phyloP scores from a whole-genome alignment of 2,329 filamentous ascomycete genomes.

The Paraphoma sp. region DNA sequence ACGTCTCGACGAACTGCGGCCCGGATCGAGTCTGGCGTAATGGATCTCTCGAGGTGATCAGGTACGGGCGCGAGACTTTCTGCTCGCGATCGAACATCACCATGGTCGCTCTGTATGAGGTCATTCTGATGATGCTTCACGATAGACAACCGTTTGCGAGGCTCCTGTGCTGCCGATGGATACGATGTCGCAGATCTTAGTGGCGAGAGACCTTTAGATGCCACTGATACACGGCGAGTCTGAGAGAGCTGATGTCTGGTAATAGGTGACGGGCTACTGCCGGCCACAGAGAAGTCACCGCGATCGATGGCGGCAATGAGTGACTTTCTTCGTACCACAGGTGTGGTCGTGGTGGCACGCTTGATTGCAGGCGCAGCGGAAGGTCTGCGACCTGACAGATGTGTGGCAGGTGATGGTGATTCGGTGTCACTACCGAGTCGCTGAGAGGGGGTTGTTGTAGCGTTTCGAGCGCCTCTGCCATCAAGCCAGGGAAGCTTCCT shows the following conservation, averaged over 20 bases:
- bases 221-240: slow-evolving; percentile 11
- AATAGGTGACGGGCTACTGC: slow-evolving; percentile 23
- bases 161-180: slow-evolving; percentile 12
- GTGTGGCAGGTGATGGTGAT: slow-evolving; percentile 11
- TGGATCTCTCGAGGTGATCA: slow-evolving; percentile 28
- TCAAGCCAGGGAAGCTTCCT: slow-evolving; percentile 43
- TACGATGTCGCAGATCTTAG: slow-evolving; percentile 1
- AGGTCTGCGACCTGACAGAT: slow-evolving; percentile 4
- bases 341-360: not conserved
- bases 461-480: slow-evolving; percentile 18
- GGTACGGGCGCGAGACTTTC: slow-evolving; percentile 31
- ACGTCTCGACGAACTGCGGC: slow-evolving; percentile 10
- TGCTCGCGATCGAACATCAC: slow-evolving; percentile 12
- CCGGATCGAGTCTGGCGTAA: slow-evolving; percentile 21
- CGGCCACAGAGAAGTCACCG: slow-evolving; percentile 6
- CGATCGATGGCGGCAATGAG: slow-evolving; percentile 8
- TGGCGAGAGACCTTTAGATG: slow-evolving; percentile 5
- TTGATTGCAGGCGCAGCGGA: slow-evolving; percentile 1
- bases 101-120: slow-evolving; percentile 1
- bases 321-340: slow-evolving; percentile 10
- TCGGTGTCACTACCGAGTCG: slow-evolving; percentile 2
- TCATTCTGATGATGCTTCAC: slow-evolving; percentile 14
- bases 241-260: slow-evolving; percentile 22
- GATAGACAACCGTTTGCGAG: slow-evolving; percentile 20
- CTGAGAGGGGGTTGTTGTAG: slow-evolving; percentile 1